Base-by-base conservation (phyloP, 306 rosid genomes). In the Luffa acutangula region DNA sequence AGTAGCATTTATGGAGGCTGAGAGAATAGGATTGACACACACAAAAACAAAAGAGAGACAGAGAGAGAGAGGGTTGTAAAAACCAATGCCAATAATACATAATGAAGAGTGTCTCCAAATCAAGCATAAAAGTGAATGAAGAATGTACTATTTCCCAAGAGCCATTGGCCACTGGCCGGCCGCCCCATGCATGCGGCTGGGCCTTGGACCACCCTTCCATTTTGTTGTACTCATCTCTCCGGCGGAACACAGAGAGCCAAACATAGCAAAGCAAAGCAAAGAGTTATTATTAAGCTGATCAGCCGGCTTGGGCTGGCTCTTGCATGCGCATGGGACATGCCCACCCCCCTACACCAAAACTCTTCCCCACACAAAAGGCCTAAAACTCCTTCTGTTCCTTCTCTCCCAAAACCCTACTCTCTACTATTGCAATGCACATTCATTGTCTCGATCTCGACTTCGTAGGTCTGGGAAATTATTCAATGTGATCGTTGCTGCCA, bases 181-280 rank as follows among this genome's bases (percentile, higher is more conserved):
- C 33, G 72, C 72, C 20, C 34, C 63, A 57, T 57, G 60, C 60
- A 33, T 63, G 70, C 70, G 43, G 9, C 15, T 63, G 49, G 54
- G 1, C 3, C 17, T 57, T 54, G 74, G 74, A 66, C 74, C 74
- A 66, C 74, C 74, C 74, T 39, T 37, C 74, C 74, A 66, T 67
- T 66, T 43, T n/a, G 75, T 43, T n/a, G 75, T 43, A 41, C 70
- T 34, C 31, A 25, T 25, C 31, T 25, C 70, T 60, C 67, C 67
- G 41, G 41, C 67, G 3, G 43, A 2, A 36, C 1, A 34, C 1
- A 34, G 70, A 34, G n/a, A 63, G 4, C 70, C 70, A 67, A 43
- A 67, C 1, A 42, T 9, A 67, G 51, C 75, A 67, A 41, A 42
- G 13, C n/a, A n/a, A n/a, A n/a, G n/a, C n/a, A 42, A 41, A 42